Evolutionary conservation across 176 grass and related monocot species (phyloP), one percentile per base, ranked within the genome.

Genomic region (Elymus sibiricus): DNA sequence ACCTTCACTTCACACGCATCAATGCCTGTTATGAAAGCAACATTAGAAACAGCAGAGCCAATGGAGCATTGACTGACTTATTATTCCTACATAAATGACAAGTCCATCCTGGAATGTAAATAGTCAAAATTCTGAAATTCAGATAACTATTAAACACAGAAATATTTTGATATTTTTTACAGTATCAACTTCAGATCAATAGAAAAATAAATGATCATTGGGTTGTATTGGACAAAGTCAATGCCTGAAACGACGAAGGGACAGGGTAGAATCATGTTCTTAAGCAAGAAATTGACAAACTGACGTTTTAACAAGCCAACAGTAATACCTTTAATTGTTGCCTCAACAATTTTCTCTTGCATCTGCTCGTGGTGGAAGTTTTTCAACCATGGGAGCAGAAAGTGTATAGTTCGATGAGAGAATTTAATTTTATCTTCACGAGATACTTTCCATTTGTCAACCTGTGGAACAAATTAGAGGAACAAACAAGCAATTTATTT

Each of bases 381-480:
- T 86, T 90, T 89, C 74, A 98, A 62, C 93, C 93, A 95, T 69
- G 93, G 93, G 39, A 94, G 87, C 40, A 95, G 35, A 55, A 86
- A 91, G 37, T 27, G 61, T 9, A 80, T 13, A 62, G 42, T 83
- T 26, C 74, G 79, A 59, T 4, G 11, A 14, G 66, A 85, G 47
- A 61, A 95, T 39, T 82, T 85, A 21, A 89, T 24, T 78, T 60
- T 76, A 62, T 92, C 81, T 49, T 81, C 55, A 2, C 76, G 1
- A 32, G 81, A 80, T 8, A 90, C 44, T 7, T 27, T 3, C 22
- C 37, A 85, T 47, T 81, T 4, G 3, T 62, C 27, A 64, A 35
- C 60, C 93, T 95, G 70, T 14, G 4, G 6, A 82, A 19, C 2
- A 24, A 63, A 37, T 7, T 74, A 22, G 6, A 49, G 11, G 5